These are phyloP conservation scores for Eragrostis nindensis DNA, from an alignment of 176 grass and related monocot species.

Conservation along the genomic window DNA sequence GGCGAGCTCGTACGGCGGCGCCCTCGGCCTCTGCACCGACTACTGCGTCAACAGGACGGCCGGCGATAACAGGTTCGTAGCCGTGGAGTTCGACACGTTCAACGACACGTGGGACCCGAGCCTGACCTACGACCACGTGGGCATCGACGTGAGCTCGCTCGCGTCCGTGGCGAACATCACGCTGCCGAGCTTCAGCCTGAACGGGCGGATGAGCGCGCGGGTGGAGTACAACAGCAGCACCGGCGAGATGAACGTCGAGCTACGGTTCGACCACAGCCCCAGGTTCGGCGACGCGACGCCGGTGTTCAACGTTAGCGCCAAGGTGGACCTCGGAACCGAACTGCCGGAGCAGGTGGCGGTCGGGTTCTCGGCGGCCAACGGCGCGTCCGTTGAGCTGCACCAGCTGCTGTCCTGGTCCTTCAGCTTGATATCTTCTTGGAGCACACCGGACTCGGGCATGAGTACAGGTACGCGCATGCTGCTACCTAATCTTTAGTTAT, in stretches of 20 bases:
- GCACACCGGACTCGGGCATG: too few species aligned
- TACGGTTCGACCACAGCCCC: neutral
- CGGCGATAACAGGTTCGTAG: neutral
- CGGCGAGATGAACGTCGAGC: neutral
- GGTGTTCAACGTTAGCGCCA: neutral
- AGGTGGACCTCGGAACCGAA: neutral
- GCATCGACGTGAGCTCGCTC: slow-evolving; percentile 21
- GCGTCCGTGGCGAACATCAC: neutral
- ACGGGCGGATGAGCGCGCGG: neutral
- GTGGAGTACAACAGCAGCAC: neutral
- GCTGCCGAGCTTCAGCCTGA: neutral
- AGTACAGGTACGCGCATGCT: too few species aligned
- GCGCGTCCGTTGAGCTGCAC: neutral
- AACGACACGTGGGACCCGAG: neutral
- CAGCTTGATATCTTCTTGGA: neutral
- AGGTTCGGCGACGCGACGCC: neutral
- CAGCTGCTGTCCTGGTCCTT: slow-evolving; percentile 7
- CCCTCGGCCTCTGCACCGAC: neutral
- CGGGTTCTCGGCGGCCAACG: neutral
- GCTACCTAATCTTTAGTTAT: too few species aligned
- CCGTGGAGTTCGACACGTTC: slow-evolving; percentile 19
- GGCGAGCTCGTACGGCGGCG: neutral
- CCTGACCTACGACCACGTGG: neutral
- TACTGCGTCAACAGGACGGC: neutral
- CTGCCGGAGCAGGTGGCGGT: neutral